Conservation (phyloP, 352 stramenopile genomes). For the Phytophthora podocarpi region DNA sequence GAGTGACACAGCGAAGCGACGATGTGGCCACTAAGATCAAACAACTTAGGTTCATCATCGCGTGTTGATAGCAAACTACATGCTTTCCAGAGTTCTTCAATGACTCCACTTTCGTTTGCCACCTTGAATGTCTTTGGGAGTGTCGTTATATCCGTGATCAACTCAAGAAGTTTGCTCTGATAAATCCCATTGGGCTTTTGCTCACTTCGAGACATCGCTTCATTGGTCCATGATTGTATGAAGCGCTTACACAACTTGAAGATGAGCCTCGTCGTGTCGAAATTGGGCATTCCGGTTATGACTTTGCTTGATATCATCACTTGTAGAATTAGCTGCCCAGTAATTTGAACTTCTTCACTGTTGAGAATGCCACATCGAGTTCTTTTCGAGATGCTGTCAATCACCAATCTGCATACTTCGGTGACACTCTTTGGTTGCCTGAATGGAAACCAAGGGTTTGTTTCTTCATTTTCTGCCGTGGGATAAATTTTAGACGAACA, state of each 20-base stretch:
- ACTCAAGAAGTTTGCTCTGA: conserved; percentile 1
- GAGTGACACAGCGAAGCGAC: conserved; percentile 6
- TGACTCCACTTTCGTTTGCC: conserved; percentile 10
- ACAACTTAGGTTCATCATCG: neutral
- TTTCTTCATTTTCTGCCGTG: conserved; percentile 6
- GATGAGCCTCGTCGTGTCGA: neutral
- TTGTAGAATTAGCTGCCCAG: conserved; percentile 14
- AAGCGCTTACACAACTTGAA: conserved; percentile 17
- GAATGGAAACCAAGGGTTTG: conserved; percentile 54
- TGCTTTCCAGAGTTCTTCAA: conserved; percentile 11
- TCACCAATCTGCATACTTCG: conserved; percentile 29
- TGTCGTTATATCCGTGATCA: neutral
- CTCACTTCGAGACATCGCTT: neutral
- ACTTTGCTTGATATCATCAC: conserved; percentile 19
- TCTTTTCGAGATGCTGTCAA: conserved; percentile 19
- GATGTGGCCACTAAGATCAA: neutral
- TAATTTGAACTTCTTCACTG: neutral
- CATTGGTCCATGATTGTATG: neutral
- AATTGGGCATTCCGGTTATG: neutral
- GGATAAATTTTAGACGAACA: neutral
- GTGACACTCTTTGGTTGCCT: conserved; percentile 22
- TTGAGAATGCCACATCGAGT: neutral
- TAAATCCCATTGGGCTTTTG: neutral
- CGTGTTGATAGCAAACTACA: neutral
- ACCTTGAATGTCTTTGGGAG: conserved; percentile 4